A percentile compares a stretch with the other conserved stretches of the same genome.
Conservation (phyloP, 1,139 yeast species). For the Tardiomyces digboiensis region DNA sequence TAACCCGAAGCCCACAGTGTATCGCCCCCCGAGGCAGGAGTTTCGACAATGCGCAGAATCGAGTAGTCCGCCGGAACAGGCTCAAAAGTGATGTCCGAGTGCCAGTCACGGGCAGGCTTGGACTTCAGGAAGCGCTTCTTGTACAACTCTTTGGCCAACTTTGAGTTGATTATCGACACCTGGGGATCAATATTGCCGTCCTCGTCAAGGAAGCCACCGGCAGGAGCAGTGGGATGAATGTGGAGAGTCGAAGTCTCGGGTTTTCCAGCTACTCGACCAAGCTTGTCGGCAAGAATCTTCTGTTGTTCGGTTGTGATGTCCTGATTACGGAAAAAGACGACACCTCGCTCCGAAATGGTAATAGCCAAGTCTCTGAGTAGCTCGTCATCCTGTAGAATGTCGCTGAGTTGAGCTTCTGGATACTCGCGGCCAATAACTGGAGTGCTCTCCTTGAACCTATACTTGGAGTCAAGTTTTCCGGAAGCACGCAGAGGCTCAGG, state of each 20-base stretch:
- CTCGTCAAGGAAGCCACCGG: constrained; percentile 32
- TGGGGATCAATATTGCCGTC: constrained; percentile 48
- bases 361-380: constrained; percentile 47
- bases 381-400: constrained; percentile 40
- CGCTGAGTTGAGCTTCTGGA: constrained; percentile 30
- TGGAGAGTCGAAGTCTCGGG: constrained; percentile 57
- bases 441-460: constrained; percentile 15
- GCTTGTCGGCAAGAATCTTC: constrained; percentile 38
- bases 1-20: constrained; percentile 43
- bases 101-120: constrained; percentile 30
- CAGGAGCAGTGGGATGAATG: constrained; percentile 37
- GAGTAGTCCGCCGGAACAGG: constrained; percentile 41
- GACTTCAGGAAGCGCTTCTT: constrained; percentile 9
- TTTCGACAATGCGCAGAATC: constrained; percentile 37
- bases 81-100: constrained; percentile 40
- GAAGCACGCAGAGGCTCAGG: constrained; percentile 10
- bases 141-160: constrained; percentile 4
- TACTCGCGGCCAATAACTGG: background rate
- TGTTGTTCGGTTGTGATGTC: constrained; percentile 32
- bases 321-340: constrained; percentile 12
- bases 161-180: constrained; percentile 9
- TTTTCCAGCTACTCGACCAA: constrained; percentile 38
- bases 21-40: constrained; percentile 41
- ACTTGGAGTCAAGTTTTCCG: constrained; percentile 13
- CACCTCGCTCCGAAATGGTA: constrained; percentile 42